Base-by-base conservation (phyloP, 2,329 filamentous ascomycete genomes). In the Achaetomium macrosporum region DNA sequence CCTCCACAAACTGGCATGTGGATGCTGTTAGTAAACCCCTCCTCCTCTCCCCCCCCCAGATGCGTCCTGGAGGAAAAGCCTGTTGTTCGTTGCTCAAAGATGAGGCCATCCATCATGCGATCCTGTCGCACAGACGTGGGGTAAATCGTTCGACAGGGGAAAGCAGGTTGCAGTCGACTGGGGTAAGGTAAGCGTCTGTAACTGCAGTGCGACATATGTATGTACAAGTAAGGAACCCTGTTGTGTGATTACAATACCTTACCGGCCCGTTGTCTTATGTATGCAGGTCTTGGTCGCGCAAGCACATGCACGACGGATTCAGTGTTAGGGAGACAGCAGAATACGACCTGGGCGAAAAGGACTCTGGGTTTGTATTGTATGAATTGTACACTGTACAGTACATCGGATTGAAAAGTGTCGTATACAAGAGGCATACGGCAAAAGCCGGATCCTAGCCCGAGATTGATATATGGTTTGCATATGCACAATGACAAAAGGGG, bases 71-170 rank as follows among this genome's bases (percentile, higher is more conserved):
- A 35, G 33, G 10, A 35, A 25, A 25, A 25, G 25, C 25, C 25
- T 25, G 25, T 25, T 25, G 25, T 25, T n/a, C 25, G 25, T 25
- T 25, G 25, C 4, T 25, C 7, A 7, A 7, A 7, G 25, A 25
- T 25, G 25, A 25, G 25, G 25, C 25, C 25, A 25, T 25, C 7
- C 45, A 56, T 53, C 49, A 47, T 52, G 42, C 53, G 53, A 50
- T 52, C 20, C 45, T 33, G 33, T 17, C 45, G 37, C 9, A 50
- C 42, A 45, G 47, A 53, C 47, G 54, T 45, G 50, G 54, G 47
- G 47, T 50, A 19, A 47, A 53, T 56, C 45, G 54, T 53, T 50
- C 54, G 54, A 55, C 48, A 13, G 11, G 40, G 15, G 19, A 2
- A 7, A 16, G 6, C 13, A 19, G 42, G 40, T 45, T 49, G 45